A percentile compares a stretch with the other conserved stretches of the same genome.
These are phyloP conservation scores for Plasmodium relictum DNA, from an alignment of 169 alveolate genomes.

Conservation along the genomic window DNA sequence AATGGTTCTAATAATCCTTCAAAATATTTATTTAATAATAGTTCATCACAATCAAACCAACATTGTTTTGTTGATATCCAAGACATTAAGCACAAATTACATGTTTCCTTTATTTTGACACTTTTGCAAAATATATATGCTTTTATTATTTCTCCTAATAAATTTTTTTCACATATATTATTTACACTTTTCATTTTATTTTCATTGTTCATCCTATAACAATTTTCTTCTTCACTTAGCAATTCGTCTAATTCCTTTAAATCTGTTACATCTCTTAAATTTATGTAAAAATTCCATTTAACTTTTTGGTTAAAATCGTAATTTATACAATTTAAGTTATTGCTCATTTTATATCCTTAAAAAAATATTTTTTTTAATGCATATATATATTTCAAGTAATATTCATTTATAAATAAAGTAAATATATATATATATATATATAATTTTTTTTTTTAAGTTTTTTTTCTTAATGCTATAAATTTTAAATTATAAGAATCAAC, in stretches of 20 bases:
- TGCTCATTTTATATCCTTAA: constrained; percentile 3
- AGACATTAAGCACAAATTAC: constrained; percentile 33
- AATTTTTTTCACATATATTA: not conserved
- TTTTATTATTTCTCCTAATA: constrained; percentile 30
- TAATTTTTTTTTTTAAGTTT: not conserved
- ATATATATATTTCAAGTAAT: not conserved
- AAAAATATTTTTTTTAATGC: too few species aligned
- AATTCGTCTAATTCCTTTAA: constrained; percentile 21
- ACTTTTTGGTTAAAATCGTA: not conserved
- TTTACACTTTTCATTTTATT: not conserved
- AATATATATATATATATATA: not conserved
- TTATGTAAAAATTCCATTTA: constrained; percentile 28
- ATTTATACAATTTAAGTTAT: constrained; percentile 19
- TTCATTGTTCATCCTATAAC: constrained; percentile 5
- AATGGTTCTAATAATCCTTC: constrained; percentile 25
- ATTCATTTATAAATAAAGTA: not conserved
- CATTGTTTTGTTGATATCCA: constrained; percentile 31
- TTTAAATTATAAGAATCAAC: too few species aligned
- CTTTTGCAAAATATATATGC: constrained; percentile 31
- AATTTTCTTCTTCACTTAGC: constrained; percentile 9
- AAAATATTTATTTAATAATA: constrained; percentile 32
- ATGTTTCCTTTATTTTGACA: constrained; percentile 17
- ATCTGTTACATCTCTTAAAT: constrained; percentile 29
- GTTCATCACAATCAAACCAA: constrained; percentile 25
- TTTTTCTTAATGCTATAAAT: not conserved